These are phyloP conservation scores for Lepidium campestre DNA, from an alignment of 441 rosid genomes.

Conservation along the genomic window DNA sequence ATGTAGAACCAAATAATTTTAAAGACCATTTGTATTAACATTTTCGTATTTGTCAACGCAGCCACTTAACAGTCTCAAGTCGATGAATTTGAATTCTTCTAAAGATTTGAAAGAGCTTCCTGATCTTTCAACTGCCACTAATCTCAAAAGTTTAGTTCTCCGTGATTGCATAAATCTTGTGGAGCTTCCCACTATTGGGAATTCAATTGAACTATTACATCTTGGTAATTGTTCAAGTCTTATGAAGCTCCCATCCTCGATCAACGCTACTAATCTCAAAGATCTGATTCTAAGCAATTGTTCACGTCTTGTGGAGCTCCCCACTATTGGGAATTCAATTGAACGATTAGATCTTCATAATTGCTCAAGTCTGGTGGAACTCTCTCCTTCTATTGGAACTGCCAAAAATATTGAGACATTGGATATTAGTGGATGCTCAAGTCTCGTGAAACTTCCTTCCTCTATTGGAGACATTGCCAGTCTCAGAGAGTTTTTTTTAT, in stretches of 20 bases:
- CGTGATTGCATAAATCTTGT: neutral
- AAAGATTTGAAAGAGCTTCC: neutral
- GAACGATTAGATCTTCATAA: fast-evolving
- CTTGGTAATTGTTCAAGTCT: neutral
- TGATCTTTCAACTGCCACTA: neutral
- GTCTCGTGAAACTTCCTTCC: neutral
- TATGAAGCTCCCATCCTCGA: neutral
- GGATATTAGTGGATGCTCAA: neutral
- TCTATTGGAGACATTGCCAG: neutral
- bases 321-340: neutral
- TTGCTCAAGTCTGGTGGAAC: neutral
- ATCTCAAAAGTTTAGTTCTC: neutral
- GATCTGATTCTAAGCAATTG: neutral
- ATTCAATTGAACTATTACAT: neutral
- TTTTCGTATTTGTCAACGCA: neutral
- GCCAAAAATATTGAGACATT: neutral
- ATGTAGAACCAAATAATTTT: no score
- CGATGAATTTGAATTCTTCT: neutral
- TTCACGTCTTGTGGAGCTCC: neutral
- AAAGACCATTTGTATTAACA: neutral
- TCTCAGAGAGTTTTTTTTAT: fast-evolving
- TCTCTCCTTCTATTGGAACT: neutral
- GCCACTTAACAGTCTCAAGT: neutral
- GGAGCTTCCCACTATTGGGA: neutral
- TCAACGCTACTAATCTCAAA: neutral